Percentiles rank a stretch among this genome's conserved stretches.
phyloP scores from a whole-genome alignment of 495 filamentous ascomycete genomes.

The Penicillium arizonense region DNA sequence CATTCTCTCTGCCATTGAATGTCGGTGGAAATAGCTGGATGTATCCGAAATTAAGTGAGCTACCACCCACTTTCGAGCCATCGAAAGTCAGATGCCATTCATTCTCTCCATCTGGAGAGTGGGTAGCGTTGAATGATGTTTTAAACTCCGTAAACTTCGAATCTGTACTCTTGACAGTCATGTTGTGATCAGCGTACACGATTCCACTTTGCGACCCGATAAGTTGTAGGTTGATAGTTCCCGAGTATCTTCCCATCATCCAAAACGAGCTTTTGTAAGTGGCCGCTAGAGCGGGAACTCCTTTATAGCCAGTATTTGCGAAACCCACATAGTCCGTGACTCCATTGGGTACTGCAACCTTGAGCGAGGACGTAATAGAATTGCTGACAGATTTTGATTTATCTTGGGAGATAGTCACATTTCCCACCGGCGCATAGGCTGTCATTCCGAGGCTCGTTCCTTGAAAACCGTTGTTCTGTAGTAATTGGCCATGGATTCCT shows the following conservation, averaged over 20 bases:
- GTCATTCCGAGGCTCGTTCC: constrained; percentile 48
- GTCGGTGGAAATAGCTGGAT: constrained; percentile 69
- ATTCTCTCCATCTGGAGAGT: constrained; percentile 60
- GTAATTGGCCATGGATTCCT: constrained; percentile 72
- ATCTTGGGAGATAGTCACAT: constrained; percentile 49
- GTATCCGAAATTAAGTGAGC: constrained; percentile 59
- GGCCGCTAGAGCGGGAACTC: constrained; percentile 51
- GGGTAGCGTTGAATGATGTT: constrained; percentile 37
- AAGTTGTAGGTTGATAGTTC: constrained; percentile 29
- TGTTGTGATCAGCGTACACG: constrained; percentile 35
- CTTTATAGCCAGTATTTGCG: constrained; percentile 60
- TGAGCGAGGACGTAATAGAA: constrained; percentile 56
- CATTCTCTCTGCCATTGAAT: constrained; percentile 53
- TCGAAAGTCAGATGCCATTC: constrained; percentile 63
- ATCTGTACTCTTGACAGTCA: constrained; percentile 28
- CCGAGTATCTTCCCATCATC: constrained; percentile 44
- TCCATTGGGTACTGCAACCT: constrained; percentile 42
- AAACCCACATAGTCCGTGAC: constrained; percentile 50
- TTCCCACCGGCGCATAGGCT: constrained; percentile 54
- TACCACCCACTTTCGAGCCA: constrained; percentile 37
- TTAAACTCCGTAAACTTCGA: constrained; percentile 31
- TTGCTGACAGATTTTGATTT: constrained; percentile 49
- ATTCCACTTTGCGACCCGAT: constrained; percentile 28
- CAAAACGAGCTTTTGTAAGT: constrained; percentile 57
- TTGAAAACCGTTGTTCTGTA: constrained; percentile 74